Evolutionary conservation across 2,329 filamentous ascomycete genomes (phyloP).

Genomic region (Arachnopeziza araneosa): DNA sequence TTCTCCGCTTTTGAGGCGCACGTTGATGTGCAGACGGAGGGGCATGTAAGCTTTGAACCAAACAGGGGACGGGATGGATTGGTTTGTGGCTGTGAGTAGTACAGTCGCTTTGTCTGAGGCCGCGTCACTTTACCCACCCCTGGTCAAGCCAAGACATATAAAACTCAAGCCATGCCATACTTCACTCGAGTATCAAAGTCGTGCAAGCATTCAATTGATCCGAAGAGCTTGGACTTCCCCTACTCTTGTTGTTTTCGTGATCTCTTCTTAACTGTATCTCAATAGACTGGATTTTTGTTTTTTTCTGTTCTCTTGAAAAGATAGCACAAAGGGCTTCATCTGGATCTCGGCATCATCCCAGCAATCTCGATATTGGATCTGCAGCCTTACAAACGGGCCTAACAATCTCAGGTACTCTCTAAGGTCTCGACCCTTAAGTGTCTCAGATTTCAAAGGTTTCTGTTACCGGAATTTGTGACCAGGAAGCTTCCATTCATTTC

Average conservation of each 20-base stretch:
- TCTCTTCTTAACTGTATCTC: background rate
- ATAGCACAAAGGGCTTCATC: background rate
- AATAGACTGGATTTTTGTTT: background rate
- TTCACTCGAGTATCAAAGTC: background rate
- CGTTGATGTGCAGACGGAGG: background rate
- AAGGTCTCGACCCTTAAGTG: background rate
- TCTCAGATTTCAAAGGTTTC: background rate
- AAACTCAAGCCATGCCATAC: background rate
- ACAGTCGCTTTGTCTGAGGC: slow-evolving; percentile 4
- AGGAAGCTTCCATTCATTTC: background rate
- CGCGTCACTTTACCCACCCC: slow-evolving; percentile 9
- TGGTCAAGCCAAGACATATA: slow-evolving; percentile 11
- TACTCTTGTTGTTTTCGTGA: background rate
- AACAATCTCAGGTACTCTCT: background rate
- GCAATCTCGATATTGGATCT: background rate
- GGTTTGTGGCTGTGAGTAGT: background rate
- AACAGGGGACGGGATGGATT: too few relatives aligned
- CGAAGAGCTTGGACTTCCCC: background rate
- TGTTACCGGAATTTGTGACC: too few relatives aligned
- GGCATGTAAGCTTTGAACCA: too few relatives aligned
- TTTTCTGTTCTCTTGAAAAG: background rate
- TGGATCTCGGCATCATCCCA: background rate
- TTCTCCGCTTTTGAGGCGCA: slow-evolving; percentile 4
- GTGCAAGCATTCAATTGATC: background rate
- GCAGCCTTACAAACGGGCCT: background rate